Conservation (phyloP, 352 stramenopile genomes). For the Lagenidium sp. region DNA sequence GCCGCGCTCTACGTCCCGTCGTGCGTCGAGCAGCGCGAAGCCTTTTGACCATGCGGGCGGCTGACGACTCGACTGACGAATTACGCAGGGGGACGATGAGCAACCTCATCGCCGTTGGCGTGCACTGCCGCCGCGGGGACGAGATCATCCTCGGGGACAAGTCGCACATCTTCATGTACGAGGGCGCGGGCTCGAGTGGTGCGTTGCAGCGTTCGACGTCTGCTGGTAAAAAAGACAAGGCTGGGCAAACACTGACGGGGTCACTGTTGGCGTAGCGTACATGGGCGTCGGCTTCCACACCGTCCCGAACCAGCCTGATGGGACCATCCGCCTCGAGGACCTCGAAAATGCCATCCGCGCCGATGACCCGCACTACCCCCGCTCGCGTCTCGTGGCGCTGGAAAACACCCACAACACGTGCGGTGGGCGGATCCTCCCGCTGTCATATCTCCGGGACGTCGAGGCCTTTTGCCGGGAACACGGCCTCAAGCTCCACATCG, state of each 20-base stretch:
- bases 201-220: slow-evolving; percentile 6
- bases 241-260: too few species aligned
- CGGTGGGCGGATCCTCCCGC: slow-evolving; percentile 86
- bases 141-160: slow-evolving; percentile 94
- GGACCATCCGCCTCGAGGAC: slow-evolving; percentile 76
- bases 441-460: slow-evolving; percentile 74
- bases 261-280: slow-evolving; percentile 48
- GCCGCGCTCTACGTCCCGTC: slow-evolving; percentile 94
- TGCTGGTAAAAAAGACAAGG: too few species aligned
- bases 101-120: slow-evolving; percentile 94
- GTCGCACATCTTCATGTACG: slow-evolving; percentile 96
- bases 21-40: slow-evolving; percentile 30
- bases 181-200: slow-evolving; percentile 88
- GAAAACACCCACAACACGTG: slow-evolving; percentile 99
- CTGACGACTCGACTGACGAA: too few species aligned
- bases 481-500: slow-evolving; percentile 91
- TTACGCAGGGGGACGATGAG: slow-evolving; percentile 95
- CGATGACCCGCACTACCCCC: slow-evolving; percentile 73
- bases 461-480: slow-evolving; percentile 59
- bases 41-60: too few species aligned
- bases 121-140: slow-evolving; percentile 89
- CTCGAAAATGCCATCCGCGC: slow-evolving; percentile 69
- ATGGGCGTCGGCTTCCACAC: slow-evolving; percentile 88
- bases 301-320: slow-evolving; percentile 78
- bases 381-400: slow-evolving; percentile 88